Conservation (phyloP, 2,329 filamentous ascomycete genomes). For the Myriangium duriaei region DNA sequence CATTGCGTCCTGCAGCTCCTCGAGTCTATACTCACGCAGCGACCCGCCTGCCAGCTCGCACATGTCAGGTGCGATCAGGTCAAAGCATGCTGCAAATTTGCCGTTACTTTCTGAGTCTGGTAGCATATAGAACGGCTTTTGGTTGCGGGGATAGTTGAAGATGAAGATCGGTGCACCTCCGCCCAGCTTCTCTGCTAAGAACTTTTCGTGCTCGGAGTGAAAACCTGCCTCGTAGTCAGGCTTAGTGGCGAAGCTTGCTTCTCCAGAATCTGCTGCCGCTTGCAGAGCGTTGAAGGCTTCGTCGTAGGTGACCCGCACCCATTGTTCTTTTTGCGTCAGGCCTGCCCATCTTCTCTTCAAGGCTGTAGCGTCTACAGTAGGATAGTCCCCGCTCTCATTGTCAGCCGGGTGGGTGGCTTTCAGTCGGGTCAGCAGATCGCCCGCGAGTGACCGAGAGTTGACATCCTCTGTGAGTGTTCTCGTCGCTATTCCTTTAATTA, state of each 20-base stretch:
- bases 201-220: slow-evolving; percentile 87
- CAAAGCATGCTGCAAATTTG: slow-evolving; percentile 76
- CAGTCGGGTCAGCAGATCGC: slow-evolving; percentile 24
- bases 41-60: slow-evolving; percentile 83
- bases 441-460: slow-evolving; percentile 14
- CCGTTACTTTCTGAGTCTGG: slow-evolving; percentile 30
- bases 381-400: slow-evolving; percentile 17
- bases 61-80: slow-evolving; percentile 72
- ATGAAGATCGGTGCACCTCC: slow-evolving; percentile 67
- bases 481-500: slow-evolving; percentile 41
- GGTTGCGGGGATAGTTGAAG: slow-evolving; percentile 74
- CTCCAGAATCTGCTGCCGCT: slow-evolving; percentile 29
- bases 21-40: slow-evolving; percentile 69
- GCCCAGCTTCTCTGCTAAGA: slow-evolving; percentile 57
- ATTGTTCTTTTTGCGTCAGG: slow-evolving; percentile 51
- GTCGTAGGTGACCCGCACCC: slow-evolving; percentile 75
- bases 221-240: slow-evolving; percentile 64
- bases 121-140: slow-evolving; percentile 90
- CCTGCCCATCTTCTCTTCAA: slow-evolving; percentile 62
- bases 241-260: slow-evolving; percentile 49
- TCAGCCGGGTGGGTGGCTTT: slow-evolving; percentile 11
- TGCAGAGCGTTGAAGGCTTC: slow-evolving; percentile 61
- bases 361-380: slow-evolving; percentile 32
- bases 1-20: slow-evolving; percentile 59
- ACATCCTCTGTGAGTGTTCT: neutral